A percentile compares a stretch with the other conserved stretches of the same genome.
phyloP scores from a whole-genome alignment of 2,329 filamentous ascomycete genomes.

The Fusarium drepaniforme region DNA sequence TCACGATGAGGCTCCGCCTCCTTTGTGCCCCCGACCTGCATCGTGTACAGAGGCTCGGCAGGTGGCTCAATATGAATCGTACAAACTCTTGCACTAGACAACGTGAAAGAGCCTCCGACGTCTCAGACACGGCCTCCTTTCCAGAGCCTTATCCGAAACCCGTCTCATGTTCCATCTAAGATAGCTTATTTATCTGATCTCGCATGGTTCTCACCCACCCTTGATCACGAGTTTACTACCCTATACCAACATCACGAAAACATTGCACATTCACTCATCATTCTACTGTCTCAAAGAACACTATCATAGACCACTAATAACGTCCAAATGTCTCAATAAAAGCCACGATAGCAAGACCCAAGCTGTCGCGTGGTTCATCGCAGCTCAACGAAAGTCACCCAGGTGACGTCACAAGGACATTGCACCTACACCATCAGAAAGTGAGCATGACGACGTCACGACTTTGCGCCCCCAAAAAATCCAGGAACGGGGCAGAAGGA shows the following conservation, averaged over 20 bases:
- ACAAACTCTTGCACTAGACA: not conserved
- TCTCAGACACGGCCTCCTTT: not conserved
- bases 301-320: not conserved
- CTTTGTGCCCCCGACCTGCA: not conserved
- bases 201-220: not conserved
- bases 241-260: not conserved
- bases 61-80: not conserved
- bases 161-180: not conserved
- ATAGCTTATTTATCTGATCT: not conserved
- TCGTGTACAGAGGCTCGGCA: not conserved
- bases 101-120: not conserved
- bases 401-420: constrained; percentile 44
- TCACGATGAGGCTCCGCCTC: not conserved
- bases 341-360: not conserved
- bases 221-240: not conserved
- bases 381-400: not conserved
- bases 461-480: constrained; percentile 18
- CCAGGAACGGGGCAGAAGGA: constrained; percentile 23
- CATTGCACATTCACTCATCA: not conserved
- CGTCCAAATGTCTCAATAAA: not conserved
- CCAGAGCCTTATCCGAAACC: not conserved
- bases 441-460: constrained; percentile 47
- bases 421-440: constrained; percentile 18
- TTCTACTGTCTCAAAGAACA: not conserved
- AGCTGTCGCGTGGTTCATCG: constrained; percentile 35